Percentiles rank a stretch among this genome's conserved stretches.
Evolutionary conservation across 805 yeast species (phyloP).

Genomic region (Yarrowia alimentaria): DNA sequence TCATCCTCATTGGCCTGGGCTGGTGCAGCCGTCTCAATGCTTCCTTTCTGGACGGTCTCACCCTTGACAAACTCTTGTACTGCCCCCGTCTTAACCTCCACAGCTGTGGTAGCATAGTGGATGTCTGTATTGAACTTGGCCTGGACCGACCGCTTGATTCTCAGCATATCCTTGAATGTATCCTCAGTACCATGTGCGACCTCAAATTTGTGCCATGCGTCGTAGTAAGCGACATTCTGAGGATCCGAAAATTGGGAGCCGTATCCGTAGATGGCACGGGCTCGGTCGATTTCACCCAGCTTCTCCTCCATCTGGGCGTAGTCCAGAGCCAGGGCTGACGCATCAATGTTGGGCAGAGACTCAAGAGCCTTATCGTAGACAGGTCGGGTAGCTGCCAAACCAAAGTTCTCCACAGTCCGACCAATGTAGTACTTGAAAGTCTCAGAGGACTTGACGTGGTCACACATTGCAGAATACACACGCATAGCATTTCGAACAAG

Average conservation of each 20-base stretch:
- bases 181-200: constrained; percentile 65
- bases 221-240: constrained; percentile 50
- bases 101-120: constrained; percentile 29
- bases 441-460: constrained; percentile 38
- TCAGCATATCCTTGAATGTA: constrained; percentile 70
- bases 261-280: constrained; percentile 59
- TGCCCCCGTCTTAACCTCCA: neutral
- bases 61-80: constrained; percentile 19
- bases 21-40: constrained; percentile 2
- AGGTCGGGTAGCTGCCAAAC: constrained; percentile 46
- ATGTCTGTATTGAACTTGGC: constrained; percentile 33
- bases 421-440: constrained; percentile 48
- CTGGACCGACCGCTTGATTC: constrained; percentile 51
- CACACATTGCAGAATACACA: constrained; percentile 47
- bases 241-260: constrained; percentile 48
- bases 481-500: constrained; percentile 50
- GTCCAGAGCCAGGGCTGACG: constrained; percentile 47
- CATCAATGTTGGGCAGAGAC: constrained; percentile 45
- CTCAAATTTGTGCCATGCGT: constrained; percentile 73
- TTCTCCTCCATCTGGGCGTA: constrained; percentile 50
- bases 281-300: constrained; percentile 56
- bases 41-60: constrained; percentile 15
- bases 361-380: constrained; percentile 55
- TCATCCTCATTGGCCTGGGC: constrained; percentile 20
- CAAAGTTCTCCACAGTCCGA: constrained; percentile 45